phyloP scores from a whole-genome alignment of 441 rosid species.

The Pelargonium myrrhifolium region DNA sequence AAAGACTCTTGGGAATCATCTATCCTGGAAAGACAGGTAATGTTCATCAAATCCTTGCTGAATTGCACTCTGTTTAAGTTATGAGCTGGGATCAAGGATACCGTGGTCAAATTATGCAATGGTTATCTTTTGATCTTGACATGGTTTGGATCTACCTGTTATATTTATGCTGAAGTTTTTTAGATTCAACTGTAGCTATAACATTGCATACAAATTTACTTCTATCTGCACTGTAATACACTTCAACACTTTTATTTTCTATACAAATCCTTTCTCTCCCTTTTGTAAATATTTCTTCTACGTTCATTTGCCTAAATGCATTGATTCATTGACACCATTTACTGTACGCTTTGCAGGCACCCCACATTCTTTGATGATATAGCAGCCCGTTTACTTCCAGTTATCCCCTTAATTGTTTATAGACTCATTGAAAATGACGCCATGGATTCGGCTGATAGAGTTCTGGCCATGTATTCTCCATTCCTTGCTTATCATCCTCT shows the following conservation, averaged over 20 bases:
- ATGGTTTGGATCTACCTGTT: background rate
- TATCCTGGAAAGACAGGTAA: constrained; percentile 96
- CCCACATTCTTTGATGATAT: constrained; percentile 94
- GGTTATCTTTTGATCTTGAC: background rate
- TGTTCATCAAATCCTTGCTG: constrained; percentile 9
- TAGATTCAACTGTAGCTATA: too few species aligned
- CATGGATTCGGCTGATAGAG: constrained; percentile 60
- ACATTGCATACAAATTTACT: background rate
- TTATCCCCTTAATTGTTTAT: constrained; percentile 81
- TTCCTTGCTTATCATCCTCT: constrained; percentile 80
- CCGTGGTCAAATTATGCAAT: background rate
- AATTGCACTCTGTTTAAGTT: background rate
- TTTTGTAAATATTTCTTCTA: background rate
- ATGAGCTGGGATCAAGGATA: background rate
- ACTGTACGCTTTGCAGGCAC: constrained; percentile 45
- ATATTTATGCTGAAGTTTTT: background rate
- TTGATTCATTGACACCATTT: constrained; percentile 10
- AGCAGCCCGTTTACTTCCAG: constrained; percentile 83
- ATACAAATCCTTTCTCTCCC: background rate
- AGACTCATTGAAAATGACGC: constrained; percentile 90
- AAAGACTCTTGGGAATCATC: constrained; percentile 94
- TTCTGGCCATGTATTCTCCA: constrained; percentile 48
- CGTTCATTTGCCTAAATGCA: background rate
- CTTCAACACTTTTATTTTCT: background rate
- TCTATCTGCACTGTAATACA: background rate